Conservation (phyloP, 768 basidiomycete species). For the Mycena latifolia region DNA sequence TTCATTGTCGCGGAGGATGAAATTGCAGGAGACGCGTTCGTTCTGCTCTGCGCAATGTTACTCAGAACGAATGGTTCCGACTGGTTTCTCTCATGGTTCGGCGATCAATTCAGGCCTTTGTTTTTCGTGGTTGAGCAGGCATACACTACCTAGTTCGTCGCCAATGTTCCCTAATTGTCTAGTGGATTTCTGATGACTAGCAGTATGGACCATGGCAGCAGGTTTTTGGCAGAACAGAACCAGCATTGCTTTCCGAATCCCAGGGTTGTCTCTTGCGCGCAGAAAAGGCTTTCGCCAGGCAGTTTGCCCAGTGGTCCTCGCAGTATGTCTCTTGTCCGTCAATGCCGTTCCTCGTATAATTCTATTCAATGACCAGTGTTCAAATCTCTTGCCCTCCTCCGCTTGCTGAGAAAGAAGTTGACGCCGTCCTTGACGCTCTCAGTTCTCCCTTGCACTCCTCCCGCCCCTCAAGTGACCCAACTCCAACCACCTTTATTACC, state of each 20-base stretch:
- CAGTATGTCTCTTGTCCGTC: background rate
- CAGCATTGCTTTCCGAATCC: background rate
- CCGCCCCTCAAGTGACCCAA: background rate
- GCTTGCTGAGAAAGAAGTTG: slow-evolving; percentile 9
- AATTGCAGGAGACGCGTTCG: background rate
- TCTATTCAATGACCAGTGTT: slow-evolving; percentile 3
- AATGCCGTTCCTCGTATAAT: background rate
- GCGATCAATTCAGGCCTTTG: background rate
- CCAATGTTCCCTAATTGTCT: background rate
- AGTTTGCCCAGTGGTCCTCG: background rate
- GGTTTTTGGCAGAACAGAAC: background rate
- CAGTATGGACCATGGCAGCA: background rate
- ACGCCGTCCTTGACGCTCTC: too few species aligned
- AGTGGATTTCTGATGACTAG: background rate
- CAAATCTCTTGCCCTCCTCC: slow-evolving; percentile 17
- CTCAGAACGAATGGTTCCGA: background rate
- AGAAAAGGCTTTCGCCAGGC: background rate
- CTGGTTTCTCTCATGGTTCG: slow-evolving; percentile 10
- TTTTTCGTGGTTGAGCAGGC: background rate
- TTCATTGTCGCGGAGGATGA: slow-evolving; percentile 1
- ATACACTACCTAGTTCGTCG: slow-evolving; percentile 5
- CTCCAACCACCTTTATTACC: background rate
- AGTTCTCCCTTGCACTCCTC: background rate
- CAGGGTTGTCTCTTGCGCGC: background rate
- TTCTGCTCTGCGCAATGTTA: slow-evolving; percentile 16